These are phyloP conservation scores for Rhypophila decipiens DNA, from an alignment of 495 filamentous ascomycete species.

Conservation along the genomic window DNA sequence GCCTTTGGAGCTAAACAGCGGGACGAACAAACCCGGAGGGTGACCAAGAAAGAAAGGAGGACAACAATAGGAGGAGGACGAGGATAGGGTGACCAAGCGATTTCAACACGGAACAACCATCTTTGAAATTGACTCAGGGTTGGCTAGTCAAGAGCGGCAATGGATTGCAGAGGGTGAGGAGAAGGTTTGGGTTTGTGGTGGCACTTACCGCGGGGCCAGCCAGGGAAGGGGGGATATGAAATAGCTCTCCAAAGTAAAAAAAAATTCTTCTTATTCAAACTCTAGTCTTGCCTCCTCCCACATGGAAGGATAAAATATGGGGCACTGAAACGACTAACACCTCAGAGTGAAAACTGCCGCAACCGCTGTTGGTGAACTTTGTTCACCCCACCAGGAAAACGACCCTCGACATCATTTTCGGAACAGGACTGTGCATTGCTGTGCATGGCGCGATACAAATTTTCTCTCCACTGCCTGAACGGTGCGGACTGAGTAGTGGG, in stretches of 20 bases:
- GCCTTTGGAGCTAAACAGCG: background rate
- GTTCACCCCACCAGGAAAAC: background rate
- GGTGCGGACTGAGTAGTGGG: slow-evolving; percentile 14
- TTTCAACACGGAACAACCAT: slow-evolving; percentile 23
- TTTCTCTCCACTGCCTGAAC: slow-evolving; percentile 6
- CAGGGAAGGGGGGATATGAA: slow-evolving; percentile 5
- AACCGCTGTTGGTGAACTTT: background rate
- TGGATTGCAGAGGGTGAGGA: slow-evolving; percentile 3
- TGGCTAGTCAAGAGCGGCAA: slow-evolving; percentile 7
- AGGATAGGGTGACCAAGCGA: slow-evolving; percentile 6
- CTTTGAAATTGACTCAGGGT: slow-evolving; percentile 4
- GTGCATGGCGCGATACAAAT: slow-evolving; percentile 23
- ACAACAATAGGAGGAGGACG: slow-evolving; percentile 5
- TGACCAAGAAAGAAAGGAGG: slow-evolving; percentile 4
- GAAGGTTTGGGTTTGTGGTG: slow-evolving; percentile 5
- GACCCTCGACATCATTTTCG: background rate
- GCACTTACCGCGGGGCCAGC: slow-evolving; percentile 18
- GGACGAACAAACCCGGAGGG: background rate
- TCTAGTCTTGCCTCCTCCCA: too few species aligned
- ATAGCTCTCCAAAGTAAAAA: background rate
- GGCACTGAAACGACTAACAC: too few species aligned
- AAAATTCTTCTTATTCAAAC: slow-evolving; percentile 14
- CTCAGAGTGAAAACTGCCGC: background rate
- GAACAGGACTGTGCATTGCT: too few species aligned
- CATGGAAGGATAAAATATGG: too few species aligned